These are phyloP conservation scores for Rehmannia glutinosa DNA, from an alignment of 257 asterid genomes.

Conservation along the genomic window DNA sequence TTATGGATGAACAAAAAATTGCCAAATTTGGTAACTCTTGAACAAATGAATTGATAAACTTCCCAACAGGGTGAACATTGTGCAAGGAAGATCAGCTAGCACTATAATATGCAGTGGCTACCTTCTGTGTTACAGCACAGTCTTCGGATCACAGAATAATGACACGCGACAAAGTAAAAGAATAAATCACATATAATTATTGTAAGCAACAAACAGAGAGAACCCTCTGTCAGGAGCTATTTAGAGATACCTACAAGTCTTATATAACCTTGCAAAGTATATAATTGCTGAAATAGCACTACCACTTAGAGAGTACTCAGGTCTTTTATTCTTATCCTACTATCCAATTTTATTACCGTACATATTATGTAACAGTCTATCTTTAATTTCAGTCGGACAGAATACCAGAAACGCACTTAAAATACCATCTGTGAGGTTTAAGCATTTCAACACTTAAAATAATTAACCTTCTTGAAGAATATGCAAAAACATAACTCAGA, in stretches of 20 bases:
- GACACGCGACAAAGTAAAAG: neutral
- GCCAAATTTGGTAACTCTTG: neutral
- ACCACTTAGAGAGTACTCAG: neutral
- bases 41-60: neutral
- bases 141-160: no score
- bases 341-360: neutral
- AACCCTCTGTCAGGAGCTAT: neutral
- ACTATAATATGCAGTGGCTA: no score
- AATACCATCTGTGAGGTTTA: no score
- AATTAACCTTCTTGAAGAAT: neutral
- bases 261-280: no score
- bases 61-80: no score
- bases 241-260: neutral
- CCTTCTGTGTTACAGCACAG: neutral
- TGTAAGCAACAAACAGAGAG: neutral
- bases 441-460: no score
- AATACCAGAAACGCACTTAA: no score
- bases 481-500: slow-evolving; percentile 4
- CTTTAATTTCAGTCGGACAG: no score
- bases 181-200: neutral
- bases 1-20: neutral
- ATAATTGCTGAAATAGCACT: no score
- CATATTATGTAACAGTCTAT: neutral
- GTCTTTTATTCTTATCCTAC: neutral
- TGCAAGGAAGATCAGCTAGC: no score